Base-by-base conservation (phyloP, 139 green algal species). In the Edaphochlamys debaryana region DNA sequence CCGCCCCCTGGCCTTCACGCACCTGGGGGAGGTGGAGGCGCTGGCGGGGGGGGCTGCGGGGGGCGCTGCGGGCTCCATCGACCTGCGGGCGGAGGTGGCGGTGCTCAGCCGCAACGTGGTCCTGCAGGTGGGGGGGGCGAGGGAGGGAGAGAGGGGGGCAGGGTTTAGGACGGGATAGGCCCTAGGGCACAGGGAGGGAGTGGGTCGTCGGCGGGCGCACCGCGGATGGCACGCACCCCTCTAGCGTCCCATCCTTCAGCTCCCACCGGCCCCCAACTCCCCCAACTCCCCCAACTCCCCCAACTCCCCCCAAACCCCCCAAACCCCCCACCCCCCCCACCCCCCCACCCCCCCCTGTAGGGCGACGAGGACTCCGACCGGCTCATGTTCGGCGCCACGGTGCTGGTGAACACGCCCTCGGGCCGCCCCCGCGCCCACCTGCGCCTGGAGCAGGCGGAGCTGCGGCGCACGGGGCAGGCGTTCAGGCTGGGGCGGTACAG, bases 31-130 rank as follows among this genome's bases (percentile, higher is more conserved):
- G 42, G 68, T 75, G 36, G 63, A 84, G 32, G 2, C 4, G 0
- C 50, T 67, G 36, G 34, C 36, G 37, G 64, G 64, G 20, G 50
- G 50, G 20, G 50, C 50, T 2, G 56, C 23, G 23, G 56, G 25
- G 17, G 52, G 52, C 56, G 27, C 50, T 5, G 34, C 69, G 22
- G 76, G 71, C 34, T 48, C 79, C 23, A 56, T 94, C 38, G 89
- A 92, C 71, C 94, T 96, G 85, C 86, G 87, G 0, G 89, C 86
- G 6, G 92, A 93, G 77, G 89, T 95, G 40, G 69, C 84, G n/a
- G 89, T 92, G 60, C 60, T 92, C 32, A 81, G 69, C 15, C 85
- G 89, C 63, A 91, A 88, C 74, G 80, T 93, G 4, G 34, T 90
- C 37, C 42, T 92, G 7, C 56, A 63, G 45, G 45, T 54, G 45